phyloP scores from a whole-genome alignment of 2,329 filamentous ascomycete species.

The Zymoseptoria pseudotritici region DNA sequence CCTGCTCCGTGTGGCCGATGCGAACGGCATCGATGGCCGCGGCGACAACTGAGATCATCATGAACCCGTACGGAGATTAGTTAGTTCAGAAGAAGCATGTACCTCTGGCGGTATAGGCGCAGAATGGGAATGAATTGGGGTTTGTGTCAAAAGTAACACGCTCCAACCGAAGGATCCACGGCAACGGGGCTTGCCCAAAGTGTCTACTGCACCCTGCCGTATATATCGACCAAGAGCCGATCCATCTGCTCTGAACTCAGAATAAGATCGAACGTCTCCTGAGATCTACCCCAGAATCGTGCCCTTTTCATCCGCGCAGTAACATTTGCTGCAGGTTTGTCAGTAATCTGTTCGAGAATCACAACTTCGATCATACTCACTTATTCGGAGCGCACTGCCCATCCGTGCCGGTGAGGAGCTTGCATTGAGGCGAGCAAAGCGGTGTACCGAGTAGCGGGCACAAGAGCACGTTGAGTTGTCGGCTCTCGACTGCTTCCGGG shows the following conservation, averaged over 20 bases:
- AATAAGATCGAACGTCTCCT: not conserved
- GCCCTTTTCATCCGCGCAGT: conserved; percentile 7
- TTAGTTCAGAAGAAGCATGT: too few species aligned
- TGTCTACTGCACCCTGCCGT: too few species aligned
- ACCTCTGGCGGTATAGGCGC: too few species aligned
- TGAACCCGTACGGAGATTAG: too few species aligned
- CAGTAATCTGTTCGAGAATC: not conserved
- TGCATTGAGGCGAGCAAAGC: conserved; percentile 6
- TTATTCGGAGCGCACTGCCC: conserved; percentile 11
- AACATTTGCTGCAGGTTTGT: conserved; percentile 6
- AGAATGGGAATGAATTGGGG: too few species aligned
- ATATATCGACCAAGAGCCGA: too few species aligned
- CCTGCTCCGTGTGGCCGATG: too few species aligned
- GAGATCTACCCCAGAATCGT: conserved; percentile 6
- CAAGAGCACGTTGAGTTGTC: conserved; percentile 10
- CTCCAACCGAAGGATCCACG: too few species aligned
- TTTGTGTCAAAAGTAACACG: too few species aligned
- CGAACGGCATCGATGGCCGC: too few species aligned
- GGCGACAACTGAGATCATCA: too few species aligned
- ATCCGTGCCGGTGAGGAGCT: conserved; percentile 1
- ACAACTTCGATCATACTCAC: not conserved
- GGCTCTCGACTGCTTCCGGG: conserved; percentile 1
- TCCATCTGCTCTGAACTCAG: not conserved
- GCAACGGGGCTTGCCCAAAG: too few species aligned
- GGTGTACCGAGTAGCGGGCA: conserved; percentile 8